These are phyloP conservation scores for Moricandia moricandioides DNA, from an alignment of 345 rosid genomes.

Conservation along the genomic window DNA sequence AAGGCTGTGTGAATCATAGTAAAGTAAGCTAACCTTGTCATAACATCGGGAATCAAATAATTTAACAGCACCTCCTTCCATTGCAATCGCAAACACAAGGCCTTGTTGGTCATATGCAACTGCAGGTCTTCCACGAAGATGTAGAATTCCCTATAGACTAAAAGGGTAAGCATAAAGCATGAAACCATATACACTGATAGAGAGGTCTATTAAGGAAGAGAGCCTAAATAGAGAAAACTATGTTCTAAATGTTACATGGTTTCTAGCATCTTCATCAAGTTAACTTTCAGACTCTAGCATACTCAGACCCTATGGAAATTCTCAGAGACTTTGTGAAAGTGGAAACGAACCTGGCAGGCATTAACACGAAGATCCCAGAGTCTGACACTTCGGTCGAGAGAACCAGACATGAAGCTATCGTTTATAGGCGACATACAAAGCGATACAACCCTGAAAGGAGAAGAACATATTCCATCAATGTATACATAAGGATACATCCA, in stretches of 20 bases:
- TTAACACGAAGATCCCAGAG: slow-evolving; percentile 99
- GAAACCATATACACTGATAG: slow-evolving; percentile 19
- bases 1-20: not conserved
- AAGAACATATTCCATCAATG: not conserved
- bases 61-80: slow-evolving; percentile 99
- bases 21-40: slow-evolving; percentile 61
- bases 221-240: not conserved
- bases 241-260: not conserved
- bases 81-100: slow-evolving; percentile 95
- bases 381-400: slow-evolving; percentile 87
- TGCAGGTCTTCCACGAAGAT: slow-evolving; percentile 88
- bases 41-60: slow-evolving; percentile 91
- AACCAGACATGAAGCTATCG: slow-evolving; percentile 99
- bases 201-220: no score
- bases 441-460: slow-evolving; percentile 72
- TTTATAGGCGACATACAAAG: slow-evolving; percentile 97
- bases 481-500: no score
- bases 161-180: slow-evolving; percentile 55
- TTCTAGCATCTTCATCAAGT: not conserved
- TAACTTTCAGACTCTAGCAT: no score
- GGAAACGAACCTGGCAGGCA: slow-evolving; percentile 85
- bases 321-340: not conserved
- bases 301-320: no score
- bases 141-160: slow-evolving; percentile 82
- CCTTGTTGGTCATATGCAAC: slow-evolving; percentile 99